A percentile compares a stretch with the other conserved stretches of the same genome.
These are phyloP conservation scores for Geotrichum phurueaensis DNA, from an alignment of 1,139 yeast species.

Conservation along the genomic window DNA sequence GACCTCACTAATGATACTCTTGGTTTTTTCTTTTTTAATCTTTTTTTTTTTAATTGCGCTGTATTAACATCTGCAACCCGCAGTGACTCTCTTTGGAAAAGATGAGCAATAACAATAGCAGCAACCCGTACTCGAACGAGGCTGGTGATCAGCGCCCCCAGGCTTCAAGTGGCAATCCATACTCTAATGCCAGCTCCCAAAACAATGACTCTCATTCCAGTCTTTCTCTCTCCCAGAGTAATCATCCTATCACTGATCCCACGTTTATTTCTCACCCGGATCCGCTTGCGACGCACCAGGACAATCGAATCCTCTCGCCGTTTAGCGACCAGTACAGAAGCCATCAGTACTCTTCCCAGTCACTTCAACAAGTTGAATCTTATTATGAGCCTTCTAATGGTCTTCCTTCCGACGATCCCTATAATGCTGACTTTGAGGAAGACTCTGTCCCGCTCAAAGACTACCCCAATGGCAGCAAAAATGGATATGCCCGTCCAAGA, in stretches of 20 bases:
- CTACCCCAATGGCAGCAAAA: slow-evolving; percentile 7
- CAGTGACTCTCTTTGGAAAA: neutral
- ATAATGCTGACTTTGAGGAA: slow-evolving; percentile 9
- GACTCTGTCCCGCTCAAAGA: slow-evolving; percentile 12
- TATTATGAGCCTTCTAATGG: neutral
- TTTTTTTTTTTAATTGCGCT: too few relatives aligned
- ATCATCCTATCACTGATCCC: neutral
- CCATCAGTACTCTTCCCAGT: neutral
- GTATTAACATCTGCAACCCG: neutral
- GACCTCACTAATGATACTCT: neutral
- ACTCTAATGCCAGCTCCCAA: neutral
- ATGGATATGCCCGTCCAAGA: slow-evolving; percentile 2
- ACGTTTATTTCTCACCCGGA: neutral
- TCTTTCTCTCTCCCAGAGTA: neutral
- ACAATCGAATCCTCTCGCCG: neutral
- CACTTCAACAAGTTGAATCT: neutral
- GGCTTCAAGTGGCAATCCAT: neutral
- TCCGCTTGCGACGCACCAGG: neutral
- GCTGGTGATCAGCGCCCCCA: neutral
- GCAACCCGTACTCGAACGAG: neutral
- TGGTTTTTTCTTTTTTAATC: neutral
- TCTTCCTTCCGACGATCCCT: slow-evolving; percentile 1
- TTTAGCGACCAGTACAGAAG: neutral
- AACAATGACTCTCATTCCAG: neutral
- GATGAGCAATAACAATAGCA: neutral